Evolutionary conservation across 352 stramenopile genomes (phyloP).

Genomic region (Pythium rhizo-oryzae): DNA sequence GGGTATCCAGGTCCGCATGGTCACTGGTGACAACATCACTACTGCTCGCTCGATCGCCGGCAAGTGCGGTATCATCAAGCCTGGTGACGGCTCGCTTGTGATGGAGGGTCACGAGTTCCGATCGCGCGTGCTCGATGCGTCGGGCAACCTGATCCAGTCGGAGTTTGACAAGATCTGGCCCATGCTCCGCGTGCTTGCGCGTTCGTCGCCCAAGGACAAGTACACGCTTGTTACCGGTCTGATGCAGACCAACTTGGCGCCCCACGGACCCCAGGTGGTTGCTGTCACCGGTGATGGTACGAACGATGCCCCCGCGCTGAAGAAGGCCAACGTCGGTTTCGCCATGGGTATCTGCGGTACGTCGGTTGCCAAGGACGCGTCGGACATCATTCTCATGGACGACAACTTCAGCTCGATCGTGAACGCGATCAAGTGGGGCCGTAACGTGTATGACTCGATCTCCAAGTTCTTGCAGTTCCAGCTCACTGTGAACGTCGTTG

Average conservation of each 20-base stretch:
- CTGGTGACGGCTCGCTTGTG: conserved; percentile 56
- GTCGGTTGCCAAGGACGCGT: conserved; percentile 91
- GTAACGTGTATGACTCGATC: conserved; percentile 94
- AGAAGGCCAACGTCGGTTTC: conserved; percentile 97
- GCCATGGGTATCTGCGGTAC: conserved; percentile 96
- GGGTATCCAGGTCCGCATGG: conserved; percentile 98
- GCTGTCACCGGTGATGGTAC: conserved; percentile 97
- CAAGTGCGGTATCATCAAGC: conserved; percentile 74
- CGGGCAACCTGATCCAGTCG: conserved; percentile 73
- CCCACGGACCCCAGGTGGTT: conserved; percentile 88
- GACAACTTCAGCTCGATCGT: conserved; percentile 95
- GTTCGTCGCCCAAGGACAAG: conserved; percentile 97
- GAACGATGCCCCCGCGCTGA: conserved; percentile 97
- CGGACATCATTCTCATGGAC: conserved; percentile 91
- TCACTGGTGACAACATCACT: conserved; percentile 98
- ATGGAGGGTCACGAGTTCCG: conserved; percentile 77
- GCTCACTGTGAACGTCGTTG: conserved; percentile 97
- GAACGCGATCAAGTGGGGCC: conserved; percentile 44
- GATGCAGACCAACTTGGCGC: conserved; percentile 78
- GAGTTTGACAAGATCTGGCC: conserved; percentile 95
- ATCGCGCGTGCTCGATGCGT: conserved; percentile 58
- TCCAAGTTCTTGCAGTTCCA: conserved; percentile 98
- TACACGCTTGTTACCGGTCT: conserved; percentile 96
- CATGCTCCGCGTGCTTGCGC: conserved; percentile 89
- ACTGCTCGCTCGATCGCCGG: conserved; percentile 85